Evolutionary conservation across 208 protist species (phyloP).

Genomic region (Trypanosoma platydactyli): DNA sequence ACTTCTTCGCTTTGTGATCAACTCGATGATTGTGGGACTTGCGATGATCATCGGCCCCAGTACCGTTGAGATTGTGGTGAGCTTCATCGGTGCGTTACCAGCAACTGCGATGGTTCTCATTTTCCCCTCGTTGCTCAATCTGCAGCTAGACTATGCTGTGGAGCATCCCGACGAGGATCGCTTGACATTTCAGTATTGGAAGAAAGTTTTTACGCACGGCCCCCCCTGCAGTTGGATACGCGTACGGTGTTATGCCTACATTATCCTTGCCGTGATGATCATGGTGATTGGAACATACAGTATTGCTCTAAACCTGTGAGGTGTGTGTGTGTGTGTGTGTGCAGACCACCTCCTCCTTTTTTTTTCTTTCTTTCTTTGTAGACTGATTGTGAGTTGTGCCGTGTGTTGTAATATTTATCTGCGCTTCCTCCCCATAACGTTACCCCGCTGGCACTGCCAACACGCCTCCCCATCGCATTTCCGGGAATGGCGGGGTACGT

Average conservation of each 20-base stretch:
- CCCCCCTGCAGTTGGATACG: slow-evolving; percentile 39
- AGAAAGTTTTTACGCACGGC: slow-evolving; percentile 32
- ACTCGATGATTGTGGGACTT: slow-evolving; percentile 56
- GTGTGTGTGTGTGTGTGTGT: no score
- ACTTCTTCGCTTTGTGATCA: slow-evolving; percentile 55
- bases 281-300: slow-evolving; percentile 76
- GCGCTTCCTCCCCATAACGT: no score
- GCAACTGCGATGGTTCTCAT: slow-evolving; percentile 69
- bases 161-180: slow-evolving; percentile 56
- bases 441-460: no score
- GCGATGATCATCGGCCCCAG: slow-evolving; percentile 49
- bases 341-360: neutral
- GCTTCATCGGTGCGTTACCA: slow-evolving; percentile 64
- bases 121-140: slow-evolving; percentile 45
- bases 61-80: slow-evolving; percentile 65
- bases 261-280: slow-evolving; percentile 54
- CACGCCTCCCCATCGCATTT: no score
- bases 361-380: no score
- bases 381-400: no score
- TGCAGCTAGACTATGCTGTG: slow-evolving; percentile 58
- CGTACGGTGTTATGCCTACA: slow-evolving; percentile 45
- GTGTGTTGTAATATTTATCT: no score
- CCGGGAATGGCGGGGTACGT: no score
- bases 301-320: slow-evolving; percentile 25
- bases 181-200: slow-evolving; percentile 47